A percentile compares a stretch with the other conserved stretches of the same genome.
These are phyloP conservation scores for Tylopilus balloui DNA, from an alignment of 768 basidiomycete species.

Conservation along the genomic window DNA sequence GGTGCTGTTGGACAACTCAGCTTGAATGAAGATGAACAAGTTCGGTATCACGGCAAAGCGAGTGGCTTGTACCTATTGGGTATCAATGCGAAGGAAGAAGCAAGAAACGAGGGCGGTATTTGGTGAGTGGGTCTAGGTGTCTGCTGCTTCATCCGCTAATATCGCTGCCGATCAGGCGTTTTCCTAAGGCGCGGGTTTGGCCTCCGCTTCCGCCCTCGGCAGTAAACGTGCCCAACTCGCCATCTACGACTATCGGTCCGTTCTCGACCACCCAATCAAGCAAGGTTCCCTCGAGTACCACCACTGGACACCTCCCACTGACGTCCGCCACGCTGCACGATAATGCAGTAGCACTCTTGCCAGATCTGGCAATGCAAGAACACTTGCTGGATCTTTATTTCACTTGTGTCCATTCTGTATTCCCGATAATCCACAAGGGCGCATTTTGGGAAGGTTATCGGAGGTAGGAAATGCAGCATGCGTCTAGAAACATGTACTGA, in stretches of 20 bases:
- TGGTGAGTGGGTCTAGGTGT: constrained; percentile 44
- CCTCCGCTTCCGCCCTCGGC: constrained; percentile 46
- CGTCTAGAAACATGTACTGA: background rate
- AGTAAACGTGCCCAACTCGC: constrained; percentile 23
- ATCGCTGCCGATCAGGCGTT: constrained; percentile 49
- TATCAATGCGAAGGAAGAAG: constrained; percentile 53
- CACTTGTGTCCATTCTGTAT: constrained; percentile 70
- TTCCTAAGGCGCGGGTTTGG: constrained; percentile 89
- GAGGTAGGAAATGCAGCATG: constrained; percentile 27
- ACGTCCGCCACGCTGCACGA: constrained; percentile 29
- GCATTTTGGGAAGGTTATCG: constrained; percentile 59
- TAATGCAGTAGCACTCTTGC: constrained; percentile 46
- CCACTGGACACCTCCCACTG: constrained; percentile 11
- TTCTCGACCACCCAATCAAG: constrained; percentile 1
- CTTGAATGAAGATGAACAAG: constrained; percentile 81
- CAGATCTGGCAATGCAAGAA: constrained; percentile 55
- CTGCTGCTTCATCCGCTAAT: constrained; percentile 17
- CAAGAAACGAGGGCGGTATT: constrained; percentile 70
- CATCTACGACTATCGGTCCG: constrained; percentile 5
- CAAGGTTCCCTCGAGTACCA: constrained; percentile 8
- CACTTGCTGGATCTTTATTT: constrained; percentile 76
- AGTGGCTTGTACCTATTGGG: constrained; percentile 76
- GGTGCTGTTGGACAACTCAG: constrained; percentile 83
- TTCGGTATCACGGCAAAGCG: constrained; percentile 83
- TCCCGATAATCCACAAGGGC: constrained; percentile 73